Evolutionary conservation across 805 yeast genomes (phyloP).

Genomic region (Candida incommunis): DNA sequence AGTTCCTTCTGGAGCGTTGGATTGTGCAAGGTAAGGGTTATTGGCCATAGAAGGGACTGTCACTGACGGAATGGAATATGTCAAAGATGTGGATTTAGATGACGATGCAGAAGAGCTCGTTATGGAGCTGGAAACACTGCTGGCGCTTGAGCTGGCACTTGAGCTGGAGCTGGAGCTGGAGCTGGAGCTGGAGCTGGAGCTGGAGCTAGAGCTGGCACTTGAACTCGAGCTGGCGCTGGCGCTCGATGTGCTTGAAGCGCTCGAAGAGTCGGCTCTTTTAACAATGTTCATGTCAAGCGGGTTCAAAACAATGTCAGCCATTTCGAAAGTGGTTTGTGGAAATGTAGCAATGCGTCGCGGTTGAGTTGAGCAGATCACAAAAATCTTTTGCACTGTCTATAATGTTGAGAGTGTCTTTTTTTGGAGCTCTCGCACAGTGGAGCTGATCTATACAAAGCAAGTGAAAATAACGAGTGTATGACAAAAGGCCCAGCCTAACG

Average conservation of each 20-base stretch:
- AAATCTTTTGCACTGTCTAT: too few species aligned
- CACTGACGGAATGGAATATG: slow-evolving; percentile 60
- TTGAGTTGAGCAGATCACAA: too few species aligned
- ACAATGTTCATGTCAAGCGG: too few species aligned
- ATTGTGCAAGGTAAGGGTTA: slow-evolving; percentile 50
- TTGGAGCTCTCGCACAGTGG: too few species aligned
- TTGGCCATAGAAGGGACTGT: slow-evolving; percentile 42
- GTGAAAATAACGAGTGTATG: too few species aligned
- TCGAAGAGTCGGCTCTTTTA: too few species aligned
- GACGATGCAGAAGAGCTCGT: slow-evolving; percentile 25
- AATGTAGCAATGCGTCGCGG: too few species aligned
- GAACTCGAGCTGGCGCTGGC: not conserved
- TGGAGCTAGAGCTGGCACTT: not conserved
- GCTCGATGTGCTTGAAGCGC: not conserved
- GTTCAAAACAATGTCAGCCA: too few species aligned
- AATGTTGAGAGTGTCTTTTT: too few species aligned
- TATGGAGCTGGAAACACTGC: slow-evolving; percentile 30
- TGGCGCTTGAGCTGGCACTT: slow-evolving; percentile 52
- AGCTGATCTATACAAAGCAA: too few species aligned
- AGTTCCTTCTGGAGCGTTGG: slow-evolving; percentile 53
- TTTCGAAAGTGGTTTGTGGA: too few species aligned
- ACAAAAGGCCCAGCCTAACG: too few species aligned
- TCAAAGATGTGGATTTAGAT: slow-evolving; percentile 42
- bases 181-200: slow-evolving; percentile 7
- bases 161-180: slow-evolving; percentile 75